These are phyloP conservation scores for Fraxinus platypoda DNA, from an alignment of 305 asterid genomes.

Conservation along the genomic window DNA sequence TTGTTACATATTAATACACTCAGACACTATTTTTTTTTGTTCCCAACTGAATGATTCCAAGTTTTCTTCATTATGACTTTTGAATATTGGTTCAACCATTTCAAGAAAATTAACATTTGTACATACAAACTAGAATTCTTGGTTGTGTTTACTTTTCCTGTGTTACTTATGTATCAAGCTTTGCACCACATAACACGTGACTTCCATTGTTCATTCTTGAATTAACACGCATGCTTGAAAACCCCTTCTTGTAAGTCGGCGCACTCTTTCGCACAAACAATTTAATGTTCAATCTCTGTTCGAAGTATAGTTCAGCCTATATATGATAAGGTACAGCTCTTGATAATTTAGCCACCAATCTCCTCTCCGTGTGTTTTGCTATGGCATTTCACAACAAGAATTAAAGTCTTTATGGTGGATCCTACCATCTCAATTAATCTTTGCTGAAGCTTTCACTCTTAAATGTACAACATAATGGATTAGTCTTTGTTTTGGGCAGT, in stretches of 20 bases:
- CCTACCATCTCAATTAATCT: too few relatives aligned
- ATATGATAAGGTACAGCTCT: not conserved
- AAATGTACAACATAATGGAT: not conserved
- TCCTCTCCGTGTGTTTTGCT: not conserved
- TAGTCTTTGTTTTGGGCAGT: not conserved
- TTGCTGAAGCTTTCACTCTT: not conserved
- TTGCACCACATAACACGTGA: not conserved
- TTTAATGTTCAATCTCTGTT: not conserved
- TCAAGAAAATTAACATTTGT: not conserved
- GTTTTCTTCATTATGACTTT: slow-evolving; percentile 1
- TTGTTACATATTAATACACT: not conserved
- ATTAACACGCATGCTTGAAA: slow-evolving; percentile 1
- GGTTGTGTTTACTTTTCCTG: not conserved
- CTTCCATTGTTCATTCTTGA: not conserved
- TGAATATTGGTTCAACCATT: not conserved
- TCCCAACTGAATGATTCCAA: not conserved
- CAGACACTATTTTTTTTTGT: not conserved
- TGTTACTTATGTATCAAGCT: not conserved
- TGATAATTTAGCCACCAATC: not conserved
- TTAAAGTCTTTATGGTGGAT: too few relatives aligned
- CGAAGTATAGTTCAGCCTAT: not conserved
- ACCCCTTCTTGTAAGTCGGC: not conserved
- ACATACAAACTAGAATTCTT: slow-evolving; percentile 1
- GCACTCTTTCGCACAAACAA: not conserved
- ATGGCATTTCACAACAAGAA: not conserved